Percentiles rank a stretch among this genome's conserved stretches.
phyloP scores from a whole-genome alignment of 1,284 basidiomycete species.

The Singerocomus inundabilis region DNA sequence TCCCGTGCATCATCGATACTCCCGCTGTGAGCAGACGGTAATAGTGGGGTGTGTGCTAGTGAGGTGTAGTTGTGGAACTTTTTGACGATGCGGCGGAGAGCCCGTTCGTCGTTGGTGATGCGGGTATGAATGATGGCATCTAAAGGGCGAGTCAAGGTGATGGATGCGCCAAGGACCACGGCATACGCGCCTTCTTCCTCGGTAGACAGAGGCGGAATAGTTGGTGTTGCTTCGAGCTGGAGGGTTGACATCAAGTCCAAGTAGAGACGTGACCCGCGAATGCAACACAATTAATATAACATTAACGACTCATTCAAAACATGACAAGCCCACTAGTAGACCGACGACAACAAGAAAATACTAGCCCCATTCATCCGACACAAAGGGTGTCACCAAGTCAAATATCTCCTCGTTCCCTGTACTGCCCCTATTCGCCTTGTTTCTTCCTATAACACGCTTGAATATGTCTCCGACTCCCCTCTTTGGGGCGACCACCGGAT shows the following conservation, averaged over 20 bases:
- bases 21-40: slow-evolving; percentile 36
- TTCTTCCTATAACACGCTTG: slow-evolving; percentile 59
- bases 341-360: not conserved
- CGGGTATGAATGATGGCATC: slow-evolving; percentile 75
- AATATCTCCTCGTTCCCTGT: slow-evolving; percentile 71
- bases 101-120: slow-evolving; percentile 73
- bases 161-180: slow-evolving; percentile 17
- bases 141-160: slow-evolving; percentile 29
- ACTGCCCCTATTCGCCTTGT: slow-evolving; percentile 43
- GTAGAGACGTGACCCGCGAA: not conserved
- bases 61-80: slow-evolving; percentile 72
- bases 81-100: slow-evolving; percentile 71
- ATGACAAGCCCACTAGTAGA: not conserved
- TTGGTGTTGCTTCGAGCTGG: slow-evolving; percentile 11
- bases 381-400: slow-evolving; percentile 76
- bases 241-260: slow-evolving; percentile 14
- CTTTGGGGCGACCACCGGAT: slow-evolving; percentile 38
- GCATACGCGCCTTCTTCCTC: slow-evolving; percentile 64
- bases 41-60: slow-evolving; percentile 50
- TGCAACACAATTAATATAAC: not conserved
- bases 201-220: slow-evolving; percentile 47
- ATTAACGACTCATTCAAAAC: not conserved
- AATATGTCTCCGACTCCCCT: slow-evolving; percentile 49
- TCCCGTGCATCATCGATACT: slow-evolving; percentile 70
- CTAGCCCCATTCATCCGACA: slow-evolving; percentile 61